phyloP scores from a whole-genome alignment of 2,329 filamentous ascomycete species.

The Pseudofabraea citricarpa region DNA sequence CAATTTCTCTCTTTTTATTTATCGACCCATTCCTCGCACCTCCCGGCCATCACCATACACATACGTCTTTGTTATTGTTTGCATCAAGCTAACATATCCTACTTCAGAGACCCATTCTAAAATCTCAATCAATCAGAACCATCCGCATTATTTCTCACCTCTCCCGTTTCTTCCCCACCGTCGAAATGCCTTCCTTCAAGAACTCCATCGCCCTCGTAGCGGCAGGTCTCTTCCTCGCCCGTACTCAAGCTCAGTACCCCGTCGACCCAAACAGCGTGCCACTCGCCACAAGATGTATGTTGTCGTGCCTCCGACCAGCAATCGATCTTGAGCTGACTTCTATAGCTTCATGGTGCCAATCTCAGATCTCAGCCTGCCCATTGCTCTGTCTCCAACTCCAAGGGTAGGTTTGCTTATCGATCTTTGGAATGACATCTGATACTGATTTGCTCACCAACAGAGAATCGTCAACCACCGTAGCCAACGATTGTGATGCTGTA shows the following conservation, averaged over 20 bases:
- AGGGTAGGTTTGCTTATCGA: no score
- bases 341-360: constrained; percentile 59
- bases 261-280: constrained; percentile 61
- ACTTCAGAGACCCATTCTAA: no score
- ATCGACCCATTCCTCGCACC: no score
- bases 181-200: constrained; percentile 50
- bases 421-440: no score
- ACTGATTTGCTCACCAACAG: neutral
- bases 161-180: neutral
- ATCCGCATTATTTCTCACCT: no score
- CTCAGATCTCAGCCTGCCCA: constrained; percentile 61
- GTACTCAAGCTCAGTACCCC: constrained; percentile 50
- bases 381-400: constrained; percentile 64
- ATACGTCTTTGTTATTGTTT: no score
- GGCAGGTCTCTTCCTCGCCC: constrained; percentile 44
- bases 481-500: constrained; percentile 67
- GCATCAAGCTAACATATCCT: no score
- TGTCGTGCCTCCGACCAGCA: neutral
- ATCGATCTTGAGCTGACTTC: neutral
- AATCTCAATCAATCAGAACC: neutral
- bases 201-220: constrained; percentile 38
- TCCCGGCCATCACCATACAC: no score
- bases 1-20: neutral
- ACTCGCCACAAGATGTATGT: constrained; percentile 33
- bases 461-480: constrained; percentile 34